A percentile compares a stretch with the other conserved stretches of the same genome.
phyloP scores from a whole-genome alignment of 768 basidiomycete species.

The Boletus subcaerulescens region DNA sequence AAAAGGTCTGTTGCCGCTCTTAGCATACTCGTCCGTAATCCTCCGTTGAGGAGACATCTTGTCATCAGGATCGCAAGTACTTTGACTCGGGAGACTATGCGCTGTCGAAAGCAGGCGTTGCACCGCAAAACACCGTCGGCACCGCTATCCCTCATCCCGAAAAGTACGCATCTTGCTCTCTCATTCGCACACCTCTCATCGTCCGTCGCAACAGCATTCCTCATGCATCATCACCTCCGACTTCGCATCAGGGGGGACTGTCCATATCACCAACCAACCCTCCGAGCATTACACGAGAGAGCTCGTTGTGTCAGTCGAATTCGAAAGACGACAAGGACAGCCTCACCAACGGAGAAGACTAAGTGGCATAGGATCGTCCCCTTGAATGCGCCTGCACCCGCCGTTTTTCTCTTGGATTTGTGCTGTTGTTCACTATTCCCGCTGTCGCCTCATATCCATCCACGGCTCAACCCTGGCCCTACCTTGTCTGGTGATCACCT shows the following conservation, averaged over 20 bases:
- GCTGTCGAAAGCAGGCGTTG: constrained; percentile 89
- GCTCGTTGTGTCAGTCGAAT: constrained; percentile 34
- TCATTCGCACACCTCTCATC: background rate
- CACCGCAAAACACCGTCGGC: constrained; percentile 86
- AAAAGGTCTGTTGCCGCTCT: constrained; percentile 60
- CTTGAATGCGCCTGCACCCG: constrained; percentile 1
- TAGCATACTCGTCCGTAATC: background rate
- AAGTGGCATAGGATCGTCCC: constrained; percentile 14
- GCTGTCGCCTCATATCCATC: constrained; percentile 21
- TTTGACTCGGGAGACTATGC: constrained; percentile 99
- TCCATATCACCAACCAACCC: constrained; percentile 76
- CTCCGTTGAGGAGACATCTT: constrained; percentile 9
- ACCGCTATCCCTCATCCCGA: constrained; percentile 98
- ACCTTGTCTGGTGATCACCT: background rate
- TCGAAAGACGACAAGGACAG: constrained; percentile 12
- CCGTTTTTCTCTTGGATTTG: constrained; percentile 3
- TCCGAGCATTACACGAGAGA: constrained; percentile 64
- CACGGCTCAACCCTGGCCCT: constrained; percentile 16
- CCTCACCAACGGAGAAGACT: constrained; percentile 9
- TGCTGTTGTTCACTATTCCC: constrained; percentile 20
- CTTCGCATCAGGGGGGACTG: constrained; percentile 49
- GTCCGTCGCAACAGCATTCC: constrained; percentile 62
- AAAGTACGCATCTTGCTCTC: constrained; percentile 55
- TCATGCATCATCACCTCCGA: constrained; percentile 76
- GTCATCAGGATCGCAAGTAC: constrained; percentile 91